Evolutionary conservation across 495 filamentous ascomycete species (phyloP).

Genomic region (Penicillium verhagenii): DNA sequence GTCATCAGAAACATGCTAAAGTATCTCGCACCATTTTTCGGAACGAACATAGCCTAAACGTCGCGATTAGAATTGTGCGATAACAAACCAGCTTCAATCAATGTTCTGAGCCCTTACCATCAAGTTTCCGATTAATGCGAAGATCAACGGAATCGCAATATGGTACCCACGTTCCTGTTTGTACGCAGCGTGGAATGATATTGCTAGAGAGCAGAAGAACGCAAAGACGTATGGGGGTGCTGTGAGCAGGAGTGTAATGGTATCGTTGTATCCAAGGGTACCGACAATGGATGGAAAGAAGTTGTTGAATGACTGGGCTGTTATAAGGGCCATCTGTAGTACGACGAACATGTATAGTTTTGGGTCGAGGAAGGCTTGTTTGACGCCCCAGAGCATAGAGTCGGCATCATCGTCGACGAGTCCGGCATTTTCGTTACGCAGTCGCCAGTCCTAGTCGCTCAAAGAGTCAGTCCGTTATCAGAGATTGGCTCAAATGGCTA

Average conservation of each 20-base stretch:
- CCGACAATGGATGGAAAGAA: slow-evolving; percentile 80
- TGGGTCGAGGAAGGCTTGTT: slow-evolving; percentile 11
- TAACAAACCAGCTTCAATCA: background rate
- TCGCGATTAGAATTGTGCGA: background rate
- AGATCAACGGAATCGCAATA: slow-evolving; percentile 8
- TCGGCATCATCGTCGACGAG: slow-evolving; percentile 7
- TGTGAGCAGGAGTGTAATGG: slow-evolving; percentile 43
- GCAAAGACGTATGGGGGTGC: slow-evolving; percentile 10
- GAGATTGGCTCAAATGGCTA: too few species aligned
- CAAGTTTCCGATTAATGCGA: slow-evolving; percentile 10
- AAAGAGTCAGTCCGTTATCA: too few species aligned
- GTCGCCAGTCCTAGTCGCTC: slow-evolving; percentile 11
- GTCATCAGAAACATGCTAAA: slow-evolving; percentile 17
- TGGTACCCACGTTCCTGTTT: slow-evolving; percentile 8
- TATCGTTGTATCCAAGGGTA: slow-evolving; percentile 60
- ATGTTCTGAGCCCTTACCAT: background rate
- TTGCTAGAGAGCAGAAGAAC: slow-evolving; percentile 4
- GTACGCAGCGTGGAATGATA: slow-evolving; percentile 7
- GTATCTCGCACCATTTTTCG: slow-evolving; percentile 6
- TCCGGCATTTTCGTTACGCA: slow-evolving; percentile 13
- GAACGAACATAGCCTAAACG: slow-evolving; percentile 10
- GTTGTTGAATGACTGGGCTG: slow-evolving; percentile 41
- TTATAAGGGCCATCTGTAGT: slow-evolving; percentile 13
- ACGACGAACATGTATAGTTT: slow-evolving; percentile 14
- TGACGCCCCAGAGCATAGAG: slow-evolving; percentile 10